Conservation (phyloP, 2,329 filamentous ascomycete genomes). For the Zymoseptoria tritici region DNA sequence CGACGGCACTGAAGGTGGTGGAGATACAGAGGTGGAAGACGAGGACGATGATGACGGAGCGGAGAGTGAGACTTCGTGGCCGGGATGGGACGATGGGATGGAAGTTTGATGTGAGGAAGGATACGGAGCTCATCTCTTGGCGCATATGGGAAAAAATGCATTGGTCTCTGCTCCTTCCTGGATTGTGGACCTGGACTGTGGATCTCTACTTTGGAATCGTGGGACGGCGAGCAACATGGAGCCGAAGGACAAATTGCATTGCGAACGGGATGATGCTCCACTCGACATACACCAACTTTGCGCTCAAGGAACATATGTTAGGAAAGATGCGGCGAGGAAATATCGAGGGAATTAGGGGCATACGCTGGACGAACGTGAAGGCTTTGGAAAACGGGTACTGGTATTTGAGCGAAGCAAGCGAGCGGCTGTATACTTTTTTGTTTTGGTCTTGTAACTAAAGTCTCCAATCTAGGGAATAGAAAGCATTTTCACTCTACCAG, state of each 20-base stretch:
- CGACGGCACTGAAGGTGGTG: conserved; percentile 28
- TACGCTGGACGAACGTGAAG: not conserved
- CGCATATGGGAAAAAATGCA: not conserved
- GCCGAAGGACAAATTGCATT: too few relatives aligned
- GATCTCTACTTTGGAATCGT: too few relatives aligned
- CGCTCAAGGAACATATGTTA: not conserved
- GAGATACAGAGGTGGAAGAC: conserved; percentile 18
- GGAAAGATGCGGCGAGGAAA: too few relatives aligned
- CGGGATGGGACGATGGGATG: not conserved
- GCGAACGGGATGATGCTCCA: too few relatives aligned
- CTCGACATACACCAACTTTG: too few relatives aligned
- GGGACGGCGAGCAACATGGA: too few relatives aligned
- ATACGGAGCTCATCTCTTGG: not conserved
- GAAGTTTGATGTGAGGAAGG: not conserved
- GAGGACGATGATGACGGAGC: conserved; percentile 10
- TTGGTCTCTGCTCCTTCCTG: not conserved
- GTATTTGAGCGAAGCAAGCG: not conserved
- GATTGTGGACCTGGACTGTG: too few relatives aligned
- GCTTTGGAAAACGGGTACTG: not conserved
- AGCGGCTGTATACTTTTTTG: not conserved
- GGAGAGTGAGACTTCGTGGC: not conserved
- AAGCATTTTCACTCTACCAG: not conserved
- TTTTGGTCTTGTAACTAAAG: not conserved
- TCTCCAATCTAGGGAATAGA: not conserved
- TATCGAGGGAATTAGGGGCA: too few relatives aligned